phyloP scores from a whole-genome alignment of 2,329 filamentous ascomycete species.

The Phyllosticta ampelicida region DNA sequence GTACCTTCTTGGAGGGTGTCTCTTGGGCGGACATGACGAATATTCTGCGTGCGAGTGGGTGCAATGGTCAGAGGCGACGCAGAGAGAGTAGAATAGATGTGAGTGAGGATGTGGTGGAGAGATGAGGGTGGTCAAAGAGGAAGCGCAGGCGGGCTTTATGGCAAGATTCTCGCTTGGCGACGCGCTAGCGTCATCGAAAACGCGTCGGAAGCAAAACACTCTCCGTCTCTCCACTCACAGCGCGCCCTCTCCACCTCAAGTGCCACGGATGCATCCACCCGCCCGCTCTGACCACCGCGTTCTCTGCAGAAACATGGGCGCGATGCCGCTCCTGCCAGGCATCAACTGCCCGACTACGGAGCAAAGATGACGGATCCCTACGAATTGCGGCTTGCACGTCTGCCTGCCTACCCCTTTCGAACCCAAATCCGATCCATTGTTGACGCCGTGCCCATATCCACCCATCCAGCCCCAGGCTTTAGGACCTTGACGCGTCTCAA shows the following conservation, averaged over 20 bases:
- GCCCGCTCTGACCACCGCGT: conserved; percentile 5
- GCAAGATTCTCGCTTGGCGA: conserved; percentile 2
- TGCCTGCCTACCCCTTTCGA: neutral
- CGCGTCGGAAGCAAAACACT: conserved; percentile 9
- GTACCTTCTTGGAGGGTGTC: conserved; percentile 63
- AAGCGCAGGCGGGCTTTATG: conserved; percentile 3
- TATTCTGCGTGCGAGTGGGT: neutral
- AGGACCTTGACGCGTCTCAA: conserved; percentile 3
- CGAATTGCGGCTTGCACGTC: neutral
- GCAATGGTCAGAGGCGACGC: neutral
- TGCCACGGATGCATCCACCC: neutral
- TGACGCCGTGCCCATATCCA: neutral
- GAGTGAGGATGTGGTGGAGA: conserved; percentile 6
- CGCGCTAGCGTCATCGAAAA: conserved; percentile 6
- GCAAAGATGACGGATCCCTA: conserved; percentile 1
- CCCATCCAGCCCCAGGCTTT: neutral
- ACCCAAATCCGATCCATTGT: neutral
- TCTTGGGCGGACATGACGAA: conserved; percentile 58
- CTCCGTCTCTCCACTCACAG: neutral
- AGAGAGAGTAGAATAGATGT: neutral
- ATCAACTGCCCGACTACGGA: conserved; percentile 5
- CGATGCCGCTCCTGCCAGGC: conserved; percentile 1
- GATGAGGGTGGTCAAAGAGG: neutral
- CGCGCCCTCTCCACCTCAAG: too few relatives aligned
- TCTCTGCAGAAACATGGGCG: neutral